Base-by-base conservation (phyloP, 306 rosid species). In the Mimosa pudica region DNA sequence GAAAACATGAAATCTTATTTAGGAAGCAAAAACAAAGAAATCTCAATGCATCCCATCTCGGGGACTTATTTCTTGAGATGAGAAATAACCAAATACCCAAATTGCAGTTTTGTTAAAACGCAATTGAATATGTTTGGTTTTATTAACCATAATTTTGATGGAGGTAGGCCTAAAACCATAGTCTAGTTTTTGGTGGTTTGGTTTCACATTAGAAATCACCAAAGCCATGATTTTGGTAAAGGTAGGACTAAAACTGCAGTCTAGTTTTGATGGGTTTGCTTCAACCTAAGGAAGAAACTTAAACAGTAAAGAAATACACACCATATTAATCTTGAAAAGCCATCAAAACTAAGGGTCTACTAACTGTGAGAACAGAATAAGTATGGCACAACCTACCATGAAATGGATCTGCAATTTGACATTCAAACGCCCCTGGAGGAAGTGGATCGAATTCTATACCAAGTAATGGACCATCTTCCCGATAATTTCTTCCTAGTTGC, bases 351-450 rank as follows among this genome's bases (percentile, higher is more conserved):
- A 57, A 38, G 78, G 79, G 10, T 33, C 58, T 5, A 7, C 16
- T 20, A 20, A 30, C 67, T 18, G 49, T 70, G 57, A 42, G 17
- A 11, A 46, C 57, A 20, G 55, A 69, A 69, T 41, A 71, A 42
- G 58, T 66, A 79, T 41, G 30, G 51, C 57, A 75, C 60, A 77
- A 81, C 88, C 35, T 84, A 96, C 99, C 99, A 55, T 79, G 90
- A 77, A 86, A 75, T 65, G 91, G 89, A 84, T 89, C 87, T 74
- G 83, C 82, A 61, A 73, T 81, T 46, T 89, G 89, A 74, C 79
- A 76, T 79, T 96, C 98, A 76, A 96, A 96, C 80, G 98, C 98
- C 82, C 94, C 97, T 18, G 98, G 99, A 76, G 99, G 99, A 87
- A 87, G 92, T 55, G 82, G 86, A 72, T 96, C 97, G 80, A 96